Evolutionary conservation across 2,329 filamentous ascomycete genomes (phyloP), one percentile per base, ranked within the genome.

Genomic region (Colletotrichum sp.): DNA sequence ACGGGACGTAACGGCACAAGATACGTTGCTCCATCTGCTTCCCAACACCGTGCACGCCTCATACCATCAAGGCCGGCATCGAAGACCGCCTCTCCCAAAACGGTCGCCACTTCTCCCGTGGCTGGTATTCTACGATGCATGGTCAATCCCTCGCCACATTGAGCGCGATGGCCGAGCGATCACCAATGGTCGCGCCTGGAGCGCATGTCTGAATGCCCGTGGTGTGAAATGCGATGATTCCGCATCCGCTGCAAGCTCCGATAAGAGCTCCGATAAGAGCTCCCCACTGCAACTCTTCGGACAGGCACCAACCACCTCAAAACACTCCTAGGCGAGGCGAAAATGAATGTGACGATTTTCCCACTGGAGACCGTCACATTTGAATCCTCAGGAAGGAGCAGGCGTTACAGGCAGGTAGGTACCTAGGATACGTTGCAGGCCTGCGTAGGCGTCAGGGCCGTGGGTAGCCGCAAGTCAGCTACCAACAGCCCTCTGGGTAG

Each of bases 401-500:
- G 32, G 32, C 32, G 32, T 34, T 13, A 6, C 12, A 34, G 32
- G 32, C 12, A 34, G 32, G 32, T 34, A 15, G 1, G 1, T 26
- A 26, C 32, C 32, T 34, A 34, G 32, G 12, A 34, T 34, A 16
- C 0, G 0, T 34, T 34, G 13, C 13, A 34, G 32, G 32, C 32
- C 32, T 34, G 13, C 32, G 6, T 1, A 34, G 32, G 6, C 13
- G 13, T 36, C 15, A 36, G 0, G 15, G 34, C 34, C 15, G 34
- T 36, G 21, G 52, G 52, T 57, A 55, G 49, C 36, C 15, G 1
- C 2, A 0, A 16, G 15, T 8, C 15, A 16, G 10, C 52, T 57
- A 57, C 52, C 15, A n/a, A n/a, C n/a, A n/a, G n/a, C n/a, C n/a
- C n/a, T n/a, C n/a, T 36, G 21, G 52, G 52, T 57, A 55, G 49